These are phyloP conservation scores for Lepiota subincarnata DNA, from an alignment of 768 basidiomycete species.

Conservation along the genomic window DNA sequence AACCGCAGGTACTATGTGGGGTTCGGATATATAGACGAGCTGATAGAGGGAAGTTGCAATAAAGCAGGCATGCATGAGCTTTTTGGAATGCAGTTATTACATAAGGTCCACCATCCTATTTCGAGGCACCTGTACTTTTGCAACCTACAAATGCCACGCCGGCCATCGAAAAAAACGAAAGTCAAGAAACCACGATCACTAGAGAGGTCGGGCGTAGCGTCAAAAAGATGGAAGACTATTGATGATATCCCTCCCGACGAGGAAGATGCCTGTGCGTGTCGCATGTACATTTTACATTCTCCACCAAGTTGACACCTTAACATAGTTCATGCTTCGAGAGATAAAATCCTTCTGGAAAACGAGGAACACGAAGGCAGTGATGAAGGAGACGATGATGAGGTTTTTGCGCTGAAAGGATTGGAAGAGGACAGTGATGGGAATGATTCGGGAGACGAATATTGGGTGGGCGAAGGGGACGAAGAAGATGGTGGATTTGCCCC, in stretches of 20 bases:
- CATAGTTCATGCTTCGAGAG: conserved; percentile 68
- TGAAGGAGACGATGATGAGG: conserved; percentile 68
- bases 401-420: conserved; percentile 69
- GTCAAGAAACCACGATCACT: conserved; percentile 41
- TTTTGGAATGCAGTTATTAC: neutral
- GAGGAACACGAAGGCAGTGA: conserved; percentile 44
- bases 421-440: conserved; percentile 42
- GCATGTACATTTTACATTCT: conserved; percentile 1
- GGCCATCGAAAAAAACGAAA: conserved; percentile 36
- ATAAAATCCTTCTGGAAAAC: conserved; percentile 76
- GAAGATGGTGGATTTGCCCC: conserved; percentile 26
- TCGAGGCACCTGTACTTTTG: neutral
- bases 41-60: neutral
- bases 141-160: conserved; percentile 40
- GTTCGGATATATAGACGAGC: neutral
- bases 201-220: conserved; percentile 45
- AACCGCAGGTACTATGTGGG: neutral
- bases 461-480: conserved; percentile 35
- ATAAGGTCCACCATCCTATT: neutral
- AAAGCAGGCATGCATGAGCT: neutral
- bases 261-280: conserved; percentile 69
- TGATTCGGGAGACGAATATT: conserved; percentile 27
- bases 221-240: conserved; percentile 64
- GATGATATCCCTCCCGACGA: conserved; percentile 73
- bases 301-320: conserved; percentile 5